Percentiles rank a stretch among this genome's conserved stretches.
Evolutionary conservation across 495 filamentous ascomycete genomes (phyloP).

Genomic region (Endocarpon pusillum): DNA sequence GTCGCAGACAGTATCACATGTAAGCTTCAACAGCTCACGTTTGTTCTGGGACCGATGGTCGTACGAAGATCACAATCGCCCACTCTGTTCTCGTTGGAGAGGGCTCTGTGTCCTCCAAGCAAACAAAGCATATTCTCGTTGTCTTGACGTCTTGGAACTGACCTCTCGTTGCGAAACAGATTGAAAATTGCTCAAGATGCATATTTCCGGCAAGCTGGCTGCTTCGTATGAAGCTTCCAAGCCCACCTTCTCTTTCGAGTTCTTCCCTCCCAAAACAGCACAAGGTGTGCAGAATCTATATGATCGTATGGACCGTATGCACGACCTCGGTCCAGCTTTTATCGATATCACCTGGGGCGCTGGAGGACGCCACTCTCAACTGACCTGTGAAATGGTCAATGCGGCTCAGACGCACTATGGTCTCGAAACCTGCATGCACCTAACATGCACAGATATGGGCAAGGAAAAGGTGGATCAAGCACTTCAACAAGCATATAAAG

Average conservation of each 20-base stretch:
- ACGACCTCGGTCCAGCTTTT: conserved; percentile 79
- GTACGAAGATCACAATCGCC: neutral
- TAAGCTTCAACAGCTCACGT: neutral
- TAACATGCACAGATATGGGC: conserved; percentile 98
- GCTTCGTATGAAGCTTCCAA: conserved; percentile 58
- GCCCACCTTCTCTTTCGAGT: conserved; percentile 95
- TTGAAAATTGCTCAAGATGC: conserved; percentile 32
- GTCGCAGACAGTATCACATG: neutral
- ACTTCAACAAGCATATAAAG: conserved; percentile 73
- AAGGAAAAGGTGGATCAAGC: conserved; percentile 78
- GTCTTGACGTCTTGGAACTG: neutral
- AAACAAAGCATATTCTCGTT: neutral
- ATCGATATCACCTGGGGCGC: conserved; percentile 99
- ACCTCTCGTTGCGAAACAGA: neutral
- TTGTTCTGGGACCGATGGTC: neutral
- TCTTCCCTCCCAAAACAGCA: conserved; percentile 98
- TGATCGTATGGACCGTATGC: conserved; percentile 99
- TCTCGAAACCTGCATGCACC: conserved; percentile 96
- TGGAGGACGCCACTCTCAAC: conserved; percentile 71
- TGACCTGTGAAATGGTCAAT: conserved; percentile 96
- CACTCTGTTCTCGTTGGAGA: conserved; percentile 1
- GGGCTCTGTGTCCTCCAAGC: neutral
- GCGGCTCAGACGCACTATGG: conserved; percentile 94
- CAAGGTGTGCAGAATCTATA: conserved; percentile 97
- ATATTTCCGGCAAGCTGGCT: conserved; percentile 84